Evolutionary conservation across 768 basidiomycete genomes (phyloP).

Genomic region (Naganishia onofrii): DNA sequence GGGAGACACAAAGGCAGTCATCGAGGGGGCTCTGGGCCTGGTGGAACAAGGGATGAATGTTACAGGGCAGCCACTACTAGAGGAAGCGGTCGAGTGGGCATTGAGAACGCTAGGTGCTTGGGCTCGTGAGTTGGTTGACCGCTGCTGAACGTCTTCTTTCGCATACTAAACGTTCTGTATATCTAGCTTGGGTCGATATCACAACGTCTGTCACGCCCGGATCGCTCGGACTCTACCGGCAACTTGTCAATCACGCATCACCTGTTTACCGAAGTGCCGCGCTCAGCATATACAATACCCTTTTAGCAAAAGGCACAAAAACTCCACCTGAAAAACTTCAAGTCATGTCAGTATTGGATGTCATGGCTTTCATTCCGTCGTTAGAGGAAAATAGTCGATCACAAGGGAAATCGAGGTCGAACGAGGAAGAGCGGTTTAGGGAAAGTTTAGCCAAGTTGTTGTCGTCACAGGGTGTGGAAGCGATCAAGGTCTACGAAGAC

Average conservation of each 20-base stretch:
- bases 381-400: slow-evolving; percentile 71
- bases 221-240: slow-evolving; percentile 80
- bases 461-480: slow-evolving; percentile 75
- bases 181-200: slow-evolving; percentile 92
- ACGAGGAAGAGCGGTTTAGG: slow-evolving; percentile 76
- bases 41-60: slow-evolving; percentile 59
- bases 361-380: slow-evolving; percentile 75
- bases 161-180: neutral
- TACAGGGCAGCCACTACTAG: slow-evolving; percentile 57
- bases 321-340: slow-evolving; percentile 85
- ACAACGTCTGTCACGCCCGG: slow-evolving; percentile 88
- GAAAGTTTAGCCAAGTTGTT: slow-evolving; percentile 82
- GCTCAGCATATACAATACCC: slow-evolving; percentile 71
- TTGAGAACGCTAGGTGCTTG: slow-evolving; percentile 88
- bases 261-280: slow-evolving; percentile 75
- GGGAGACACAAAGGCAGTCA: slow-evolving; percentile 81
- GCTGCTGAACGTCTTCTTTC: slow-evolving; percentile 3
- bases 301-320: slow-evolving; percentile 89
- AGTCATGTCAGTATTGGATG: slow-evolving; percentile 80
- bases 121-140: slow-evolving; percentile 66
- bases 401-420: slow-evolving; percentile 71
- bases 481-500: slow-evolving; percentile 74
- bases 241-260: slow-evolving; percentile 71
- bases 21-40: slow-evolving; percentile 79
- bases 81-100: slow-evolving; percentile 86